Conservation (phyloP, 2,329 filamentous ascomycete genomes). For the Venturia carpophila region DNA sequence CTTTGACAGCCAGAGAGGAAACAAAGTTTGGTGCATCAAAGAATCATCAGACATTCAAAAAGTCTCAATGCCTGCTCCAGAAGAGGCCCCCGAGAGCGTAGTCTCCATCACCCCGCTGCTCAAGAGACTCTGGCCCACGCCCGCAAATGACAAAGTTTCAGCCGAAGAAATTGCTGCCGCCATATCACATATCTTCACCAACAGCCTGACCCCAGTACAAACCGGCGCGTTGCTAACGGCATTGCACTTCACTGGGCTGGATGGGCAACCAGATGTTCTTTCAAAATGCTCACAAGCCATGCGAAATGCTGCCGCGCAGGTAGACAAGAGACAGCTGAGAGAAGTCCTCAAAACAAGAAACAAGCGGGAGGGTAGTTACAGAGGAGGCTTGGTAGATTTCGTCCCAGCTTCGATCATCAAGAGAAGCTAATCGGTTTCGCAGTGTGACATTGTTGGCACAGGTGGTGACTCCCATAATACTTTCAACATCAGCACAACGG, state of each 20-base stretch:
- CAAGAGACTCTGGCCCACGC: constrained; percentile 59
- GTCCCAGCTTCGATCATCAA: background rate
- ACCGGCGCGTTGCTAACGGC: constrained; percentile 81
- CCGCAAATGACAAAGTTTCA: constrained; percentile 49
- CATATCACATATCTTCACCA: constrained; percentile 83
- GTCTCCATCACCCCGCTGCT: constrained; percentile 62
- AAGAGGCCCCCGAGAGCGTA: background rate
- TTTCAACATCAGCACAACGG: constrained; percentile 95
- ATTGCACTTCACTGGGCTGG: constrained; percentile 82
- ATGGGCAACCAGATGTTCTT: constrained; percentile 76
- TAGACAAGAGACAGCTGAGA: constrained; percentile 57
- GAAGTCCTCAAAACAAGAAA: constrained; percentile 53
- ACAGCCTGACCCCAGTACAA: constrained; percentile 81
- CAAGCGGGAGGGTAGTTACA: constrained; percentile 63
- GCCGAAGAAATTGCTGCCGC: constrained; percentile 82
- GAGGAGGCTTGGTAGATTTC: constrained; percentile 64
- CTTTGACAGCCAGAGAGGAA: background rate
- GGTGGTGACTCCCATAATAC: constrained; percentile 95
- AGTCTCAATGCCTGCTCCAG: constrained; percentile 1
- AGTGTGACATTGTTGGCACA: constrained; percentile 93
- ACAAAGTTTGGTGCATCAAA: background rate
- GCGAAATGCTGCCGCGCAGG: constrained; percentile 66
- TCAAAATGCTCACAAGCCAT: constrained; percentile 77
- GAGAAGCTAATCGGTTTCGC: constrained; percentile 7
- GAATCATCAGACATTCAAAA: background rate